Evolutionary conservation across 441 rosid species (phyloP).

Genomic region (Pelargonium myrrhifolium): DNA sequence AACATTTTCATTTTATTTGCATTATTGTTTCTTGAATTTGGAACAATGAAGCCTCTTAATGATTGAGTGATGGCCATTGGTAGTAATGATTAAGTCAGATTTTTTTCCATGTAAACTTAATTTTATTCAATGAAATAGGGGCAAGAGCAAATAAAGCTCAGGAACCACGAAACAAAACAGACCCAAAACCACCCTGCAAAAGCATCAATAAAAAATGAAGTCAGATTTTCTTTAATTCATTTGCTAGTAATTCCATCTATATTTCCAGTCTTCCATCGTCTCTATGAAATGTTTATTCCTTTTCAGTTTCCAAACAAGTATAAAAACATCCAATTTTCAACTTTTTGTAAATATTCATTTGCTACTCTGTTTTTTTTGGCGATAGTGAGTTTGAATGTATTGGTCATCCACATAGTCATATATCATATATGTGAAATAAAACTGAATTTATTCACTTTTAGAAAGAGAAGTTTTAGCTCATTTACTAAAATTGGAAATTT

Average conservation of each 20-base stretch:
- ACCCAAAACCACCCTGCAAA: too few relatives aligned
- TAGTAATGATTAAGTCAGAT: not conserved
- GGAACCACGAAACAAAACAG: too few relatives aligned
- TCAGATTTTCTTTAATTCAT: not conserved
- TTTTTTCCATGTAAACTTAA: not conserved
- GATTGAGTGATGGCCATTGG: not conserved
- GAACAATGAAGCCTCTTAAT: not conserved
- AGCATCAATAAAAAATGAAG: too few relatives aligned
- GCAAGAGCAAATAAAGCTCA: too few relatives aligned
- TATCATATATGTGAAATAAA: too few relatives aligned
- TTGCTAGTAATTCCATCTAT: not conserved
- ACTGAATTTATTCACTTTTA: too few relatives aligned
- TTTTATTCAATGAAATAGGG: too few relatives aligned
- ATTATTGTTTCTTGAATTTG: not conserved
- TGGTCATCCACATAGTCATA: not conserved
- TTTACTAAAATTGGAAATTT: not conserved
- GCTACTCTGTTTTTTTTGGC: not conserved
- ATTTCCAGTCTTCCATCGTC: not conserved
- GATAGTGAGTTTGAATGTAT: not conserved
- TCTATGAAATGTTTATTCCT: not conserved
- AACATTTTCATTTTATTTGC: not conserved
- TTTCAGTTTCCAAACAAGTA: not conserved
- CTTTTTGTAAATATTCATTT: not conserved
- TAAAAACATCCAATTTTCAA: not conserved
- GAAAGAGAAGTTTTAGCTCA: not conserved